phyloP scores from a whole-genome alignment of 2,329 filamentous ascomycete genomes.

The Dactylellina parvicollis region DNA sequence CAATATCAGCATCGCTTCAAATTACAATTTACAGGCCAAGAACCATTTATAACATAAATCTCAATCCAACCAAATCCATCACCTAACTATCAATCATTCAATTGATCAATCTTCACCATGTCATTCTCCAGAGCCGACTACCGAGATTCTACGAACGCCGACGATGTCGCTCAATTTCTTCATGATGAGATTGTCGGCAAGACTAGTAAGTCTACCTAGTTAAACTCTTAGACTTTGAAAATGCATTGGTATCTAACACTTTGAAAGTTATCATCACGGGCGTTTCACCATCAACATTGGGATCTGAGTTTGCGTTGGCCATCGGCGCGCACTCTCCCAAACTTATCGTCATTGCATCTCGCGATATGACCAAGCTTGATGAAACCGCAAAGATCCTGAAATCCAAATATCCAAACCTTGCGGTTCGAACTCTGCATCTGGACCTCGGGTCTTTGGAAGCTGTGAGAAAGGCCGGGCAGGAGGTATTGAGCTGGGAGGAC shows the following conservation, averaged over 20 bases:
- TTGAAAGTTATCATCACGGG: conserved; percentile 62
- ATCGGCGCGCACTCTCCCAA: conserved; percentile 63
- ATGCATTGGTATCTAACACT: not conserved
- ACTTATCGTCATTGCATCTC: conserved; percentile 64
- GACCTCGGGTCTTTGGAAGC: conserved; percentile 62
- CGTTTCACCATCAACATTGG: conserved; percentile 62
- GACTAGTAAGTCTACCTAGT: conserved; percentile 7
- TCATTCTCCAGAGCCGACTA: conserved; percentile 39
- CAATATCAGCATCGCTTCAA: too few species aligned
- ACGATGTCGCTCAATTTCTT: conserved; percentile 28
- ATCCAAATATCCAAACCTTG: conserved; percentile 59
- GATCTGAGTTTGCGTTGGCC: conserved; percentile 60
- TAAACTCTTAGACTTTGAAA: not conserved
- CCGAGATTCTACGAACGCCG: conserved; percentile 10
- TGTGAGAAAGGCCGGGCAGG: conserved; percentile 62
- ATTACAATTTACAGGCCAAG: too few species aligned
- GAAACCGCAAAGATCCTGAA: conserved; percentile 61
- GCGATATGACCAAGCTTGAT: conserved; percentile 62
- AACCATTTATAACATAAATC: conserved; percentile 51
- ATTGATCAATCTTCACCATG: too few species aligned
- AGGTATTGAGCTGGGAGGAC: conserved; percentile 60
- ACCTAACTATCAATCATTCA: too few species aligned
- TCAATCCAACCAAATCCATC: conserved; percentile 43
- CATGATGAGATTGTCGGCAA: conserved; percentile 36
- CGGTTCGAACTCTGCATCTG: conserved; percentile 60